Evolutionary conservation across 805 yeast genomes (phyloP), one percentile per base, ranked within the genome.

Genomic region (Brettanomyces sp.): DNA sequence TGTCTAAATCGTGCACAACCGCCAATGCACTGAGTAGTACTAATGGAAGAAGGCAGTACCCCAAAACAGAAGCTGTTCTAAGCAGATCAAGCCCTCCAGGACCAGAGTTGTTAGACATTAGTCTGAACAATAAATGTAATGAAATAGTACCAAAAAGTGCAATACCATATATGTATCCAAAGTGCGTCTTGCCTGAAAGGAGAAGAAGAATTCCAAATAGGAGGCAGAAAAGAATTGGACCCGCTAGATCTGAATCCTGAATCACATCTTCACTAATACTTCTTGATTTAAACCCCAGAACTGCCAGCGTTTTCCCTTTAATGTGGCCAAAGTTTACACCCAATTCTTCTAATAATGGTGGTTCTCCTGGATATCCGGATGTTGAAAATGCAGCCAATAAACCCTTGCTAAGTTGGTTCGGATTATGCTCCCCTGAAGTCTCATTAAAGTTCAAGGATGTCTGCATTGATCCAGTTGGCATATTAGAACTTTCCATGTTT

Each of bases 131-230:
- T 55, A 77, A 77, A 65, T 90, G 97, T 52, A 89, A 76, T 32
- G 95, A 80, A 13, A 87, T 60, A 1, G 95, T 84, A 14, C 99
- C 99, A 54, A 91, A 80, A 39, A 93, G 66, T 0, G 96, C 98
- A 38, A 93, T 95, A 36, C 99, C 98, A 59, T 93, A 93, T 43
- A 93, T 85, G 63, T 93, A 93, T 2, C 98, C 97, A 61, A 93
- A 93, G 62, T 93, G 98, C 13, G 91, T 85, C 63, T 91, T 93
- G 4, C 99, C 98, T 1, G 95, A 82, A 39, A 90, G 70, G 43
- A 91, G 68, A 45, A 93, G 68, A 49, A 84, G 79, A 1, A 89
- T 75, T 21, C 96, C 99, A 60, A 91, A 91, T 47, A 88, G 64
- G 44, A 93, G 68, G 57, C 91, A 91, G 63, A 91, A 93, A 37